Base-by-base conservation (phyloP, 2,329 filamentous ascomycete genomes). In the Dryadomyces sulphureus region DNA sequence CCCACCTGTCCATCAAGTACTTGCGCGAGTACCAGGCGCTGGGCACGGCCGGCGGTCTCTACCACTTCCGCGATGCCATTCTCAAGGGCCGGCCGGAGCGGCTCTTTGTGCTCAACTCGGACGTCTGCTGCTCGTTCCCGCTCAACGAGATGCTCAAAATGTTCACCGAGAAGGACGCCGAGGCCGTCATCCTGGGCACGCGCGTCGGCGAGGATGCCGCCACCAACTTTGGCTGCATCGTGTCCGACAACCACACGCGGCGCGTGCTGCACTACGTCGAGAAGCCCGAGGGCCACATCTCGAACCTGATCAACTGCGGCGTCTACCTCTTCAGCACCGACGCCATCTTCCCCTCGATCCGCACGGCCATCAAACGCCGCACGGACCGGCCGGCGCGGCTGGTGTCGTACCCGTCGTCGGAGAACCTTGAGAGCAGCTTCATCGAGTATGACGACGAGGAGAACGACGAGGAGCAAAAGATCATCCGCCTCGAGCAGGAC, bases 21-120 rank as follows among this genome's bases (percentile, higher is more conserved):
- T 78, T 98, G 45, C 85, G 92, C 60, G 92, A 98, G 72, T 98
- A 98, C 70, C 83, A 94, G 65, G 89, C 92, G 49, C 70, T 98
- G 51, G 92, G 92, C 61, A 96, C 92, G 14, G 92, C 92, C 25
- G 92, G 92, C 56, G 92, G 92, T 51, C 78, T 98, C 40, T 98
- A 96, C 75, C 92, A 96, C 70, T 96, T 98, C 79, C 87, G 92
- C 61, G 92, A 98, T 76, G 87, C 87, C 54, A 96, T 98, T 60
- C 79, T 96, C 63, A 96, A 95, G 72, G 89, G 90, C 60, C 79
- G 81, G 53, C 92, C 92, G 35, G 89, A 95, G 65, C 82, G 87
- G 58, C 86, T 96, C 68, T 95, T 98, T 63, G 92, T 98, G 48
- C 75, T 96, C 60, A 98, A 98, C 64, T 90, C 89, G 56, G 92